These are phyloP conservation scores for Inonotus obliquus DNA, from an alignment of 1,284 basidiomycete species.

Conservation along the genomic window DNA sequence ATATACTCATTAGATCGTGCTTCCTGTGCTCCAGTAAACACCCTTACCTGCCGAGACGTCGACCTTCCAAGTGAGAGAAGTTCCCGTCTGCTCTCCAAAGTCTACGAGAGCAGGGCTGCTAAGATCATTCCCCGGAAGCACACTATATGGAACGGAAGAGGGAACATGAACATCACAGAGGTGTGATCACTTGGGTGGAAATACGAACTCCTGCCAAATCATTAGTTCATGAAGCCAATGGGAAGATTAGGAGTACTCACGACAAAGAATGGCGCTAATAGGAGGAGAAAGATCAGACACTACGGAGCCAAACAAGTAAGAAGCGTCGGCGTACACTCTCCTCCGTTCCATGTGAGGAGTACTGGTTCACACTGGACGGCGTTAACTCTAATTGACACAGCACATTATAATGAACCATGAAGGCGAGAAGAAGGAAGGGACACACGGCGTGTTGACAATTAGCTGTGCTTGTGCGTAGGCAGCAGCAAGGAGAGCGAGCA, in stretches of 20 bases:
- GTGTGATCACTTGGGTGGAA: not conserved
- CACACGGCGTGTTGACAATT: conserved; percentile 61
- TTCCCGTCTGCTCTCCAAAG: conserved; percentile 34
- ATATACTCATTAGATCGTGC: no score
- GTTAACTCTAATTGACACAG: conserved; percentile 29
- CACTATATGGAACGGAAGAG: conserved; percentile 28
- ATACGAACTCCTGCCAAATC: not conserved
- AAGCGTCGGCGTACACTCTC: conserved; percentile 36
- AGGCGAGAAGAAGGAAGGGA: not conserved
- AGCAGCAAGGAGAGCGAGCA: conserved; percentile 18
- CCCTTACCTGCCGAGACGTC: not conserved
- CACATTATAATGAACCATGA: not conserved
- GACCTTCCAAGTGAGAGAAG: conserved; percentile 25
- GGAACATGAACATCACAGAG: not conserved
- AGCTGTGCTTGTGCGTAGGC: conserved; percentile 41
- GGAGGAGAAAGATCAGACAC: conserved; percentile 16
- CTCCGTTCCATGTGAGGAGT: conserved; percentile 45
- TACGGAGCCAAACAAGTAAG: conserved; percentile 13
- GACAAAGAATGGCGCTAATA: conserved; percentile 1
- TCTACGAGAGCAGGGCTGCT: conserved; percentile 33
- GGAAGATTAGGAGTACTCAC: not conserved
- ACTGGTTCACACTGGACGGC: conserved; percentile 48
- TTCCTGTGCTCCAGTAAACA: no score
- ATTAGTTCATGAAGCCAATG: not conserved
- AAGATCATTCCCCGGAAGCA: conserved; percentile 37